Base-by-base conservation (phyloP, 2,329 filamentous ascomycete species). In the Chrysoporthe deuterocubensis region DNA sequence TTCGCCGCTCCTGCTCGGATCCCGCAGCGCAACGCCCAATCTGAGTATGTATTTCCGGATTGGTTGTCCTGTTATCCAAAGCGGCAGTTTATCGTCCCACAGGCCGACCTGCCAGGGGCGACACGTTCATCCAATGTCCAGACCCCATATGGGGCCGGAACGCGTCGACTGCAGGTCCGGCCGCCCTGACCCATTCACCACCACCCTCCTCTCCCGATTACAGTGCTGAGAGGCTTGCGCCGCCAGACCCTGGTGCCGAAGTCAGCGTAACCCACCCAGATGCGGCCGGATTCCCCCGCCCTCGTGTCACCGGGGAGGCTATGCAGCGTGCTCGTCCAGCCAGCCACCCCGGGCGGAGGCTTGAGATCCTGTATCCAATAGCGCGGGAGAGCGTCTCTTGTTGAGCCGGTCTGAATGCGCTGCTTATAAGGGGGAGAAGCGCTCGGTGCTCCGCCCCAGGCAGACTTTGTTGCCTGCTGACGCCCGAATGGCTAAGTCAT, bases 211-310 rank as follows among this genome's bases (percentile, higher is more conserved):
- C 21, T 54, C 50, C 21, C 11, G 14, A 40, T 67, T 44, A 67
- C 64, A 52, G 67, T 69, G 62, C 67, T 69, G 34, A 67, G 64
- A 52, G 67, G 64, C 67, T 67, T 67, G 54, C 40, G 18, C 34
- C 43, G 60, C 32, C 43, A 37, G 34, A 32, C 26, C 26, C 14
- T n/a, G 34, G 43, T 62, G 48, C 62, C 13, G 58, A 59, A 18
- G 13, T 61, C 58, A 46, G 40, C 40, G 58, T 46, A 32, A 43
- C 58, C 21, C 37, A 44, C 42, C n/a, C 37, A 7, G 21, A 21
- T 11, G 40, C 11, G 34, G 37, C 56, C 40, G 14, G 56, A 16
- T 43, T 59, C 6, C 13, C 57, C 2, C 14, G 2, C 43, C 44
- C 44, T 48, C 43, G 43, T 40, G 44, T 62, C 18, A 52, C 42